Evolutionary conservation across 768 basidiomycete species (phyloP), one percentile per base, ranked within the genome.

Genomic region (Mycena chlorophos): DNA sequence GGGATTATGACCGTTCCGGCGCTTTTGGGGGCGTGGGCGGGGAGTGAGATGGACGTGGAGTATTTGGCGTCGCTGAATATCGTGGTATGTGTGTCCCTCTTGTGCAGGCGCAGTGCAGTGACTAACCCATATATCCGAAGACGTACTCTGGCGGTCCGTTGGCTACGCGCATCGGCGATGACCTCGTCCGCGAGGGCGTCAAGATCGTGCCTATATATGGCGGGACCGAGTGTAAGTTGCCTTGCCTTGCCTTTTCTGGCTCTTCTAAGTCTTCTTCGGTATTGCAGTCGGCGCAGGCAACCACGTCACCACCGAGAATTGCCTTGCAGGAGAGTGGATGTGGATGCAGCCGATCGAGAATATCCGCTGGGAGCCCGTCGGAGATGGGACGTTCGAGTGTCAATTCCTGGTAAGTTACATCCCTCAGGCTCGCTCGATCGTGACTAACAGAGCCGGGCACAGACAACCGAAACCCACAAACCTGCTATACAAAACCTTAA

Each of bases 1-100:
- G 47, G 53, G 3, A 42, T 78, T 1, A 57, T 76, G 28, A 70
- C 64, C 0, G 71, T 77, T 23, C 77, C 78, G 1, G 42, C 71
- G 0, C 62, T 80, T 16, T 49, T 80, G 3, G 71, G 77, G 46
- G 63, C 68, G 39, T 76, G 77, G 72, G 67, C 69, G 6, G 63
- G 67, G 51, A 65, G 65, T 8, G 49, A 63, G 20, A 54, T 65
- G 20, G 57, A 60, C 22, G 59, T 74, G 29, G 65, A 68, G 3
- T 61, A 65, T 25, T 63, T 73, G 6, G 49, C 52, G 16, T 62
- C 57, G 16, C 45, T 71, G 51, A 52, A 59, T 38, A 49, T 65
- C 45, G 61, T 69, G 43, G 67, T 69, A 50, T 25, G 67, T 64
- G 55, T 17, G 16, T 5, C n/a, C n/a, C n/a, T 20, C 42, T 28